Evolutionary conservation across 345 rosid genomes (phyloP), one percentile per base, ranked within the genome.

Genomic region (Murraya koenigii): DNA sequence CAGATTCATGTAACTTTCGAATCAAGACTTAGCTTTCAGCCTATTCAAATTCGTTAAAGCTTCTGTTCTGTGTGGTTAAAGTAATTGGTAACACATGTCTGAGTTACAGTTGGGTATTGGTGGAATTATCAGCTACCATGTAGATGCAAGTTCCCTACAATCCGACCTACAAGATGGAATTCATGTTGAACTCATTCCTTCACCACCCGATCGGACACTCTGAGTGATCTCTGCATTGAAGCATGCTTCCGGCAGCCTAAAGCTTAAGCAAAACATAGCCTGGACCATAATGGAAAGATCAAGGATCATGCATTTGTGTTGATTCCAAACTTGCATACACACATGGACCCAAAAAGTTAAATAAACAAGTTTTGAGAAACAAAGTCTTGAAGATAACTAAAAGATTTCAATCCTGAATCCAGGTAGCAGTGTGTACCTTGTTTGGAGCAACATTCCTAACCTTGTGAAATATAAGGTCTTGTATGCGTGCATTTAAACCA

Each of bases 391-490:
- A 32, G n/a, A 30, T 47, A 70, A 59, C 32, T 23, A 26, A 69
- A n/a, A 19, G 30, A 65, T 63, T 47, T 61, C 38, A 52, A 10
- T 8, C 39, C 62, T 26, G 68, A 23, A 65, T 15, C 74, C 7
- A 35, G 52, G 64, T 72, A 41, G 26, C 4, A 68, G 15, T 15
- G 6, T 41, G 60, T 84, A 96, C 98, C 97, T 96, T 96, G 86
- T 94, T 94, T 14, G 99, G 99, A 79, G 99, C 99, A 76, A 96
- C 99, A 76, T 96, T 98, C 88, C 99, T 87, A 61, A 96, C 98
- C 86, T 88, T 86, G 69, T 92, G 98, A 82, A 96, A 89, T 52
- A 84, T 62, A 1, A 88, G 90, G 49, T 89, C 92, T 69, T 81
- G 84, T 71, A 96, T 87, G 33, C 55, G 38, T 65, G 93, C 91